A percentile compares a stretch with the other conserved stretches of the same genome.
phyloP scores from a whole-genome alignment of 352 stramenopile species.

The Pythium rishiriense region DNA sequence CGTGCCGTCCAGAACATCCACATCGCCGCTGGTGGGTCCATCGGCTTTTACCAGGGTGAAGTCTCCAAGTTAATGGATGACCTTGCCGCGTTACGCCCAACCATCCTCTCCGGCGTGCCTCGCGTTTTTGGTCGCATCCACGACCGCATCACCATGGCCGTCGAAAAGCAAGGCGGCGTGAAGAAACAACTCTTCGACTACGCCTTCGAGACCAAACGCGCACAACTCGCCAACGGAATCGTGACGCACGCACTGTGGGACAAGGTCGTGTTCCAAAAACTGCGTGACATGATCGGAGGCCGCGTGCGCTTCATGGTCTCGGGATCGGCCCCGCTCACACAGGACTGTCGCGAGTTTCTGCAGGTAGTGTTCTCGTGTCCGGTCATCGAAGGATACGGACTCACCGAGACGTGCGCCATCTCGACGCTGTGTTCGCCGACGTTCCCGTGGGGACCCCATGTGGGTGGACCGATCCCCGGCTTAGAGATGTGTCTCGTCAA shows the following conservation, averaged over 20 bases:
- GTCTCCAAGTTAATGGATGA: constrained; percentile 91
- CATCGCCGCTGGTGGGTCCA: constrained; percentile 72
- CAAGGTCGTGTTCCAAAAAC: constrained; percentile 94
- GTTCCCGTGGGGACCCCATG: constrained; percentile 76
- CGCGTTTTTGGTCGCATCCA: constrained; percentile 87
- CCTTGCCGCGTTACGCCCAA: constrained; percentile 85
- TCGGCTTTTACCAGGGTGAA: constrained; percentile 82
- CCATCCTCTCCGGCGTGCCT: constrained; percentile 91
- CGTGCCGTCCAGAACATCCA: constrained; percentile 84
- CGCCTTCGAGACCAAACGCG: too few species aligned
- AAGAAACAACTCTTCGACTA: too few species aligned
- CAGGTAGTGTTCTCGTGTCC: constrained; percentile 89
- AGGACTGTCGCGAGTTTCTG: constrained; percentile 94
- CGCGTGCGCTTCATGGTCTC: constrained; percentile 90
- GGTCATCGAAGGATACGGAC: constrained; percentile 94
- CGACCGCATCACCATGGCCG: constrained; percentile 31
- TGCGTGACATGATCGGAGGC: constrained; percentile 90
- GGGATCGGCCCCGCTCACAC: constrained; percentile 91
- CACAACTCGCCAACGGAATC: constrained; percentile 27
- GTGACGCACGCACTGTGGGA: constrained; percentile 89
- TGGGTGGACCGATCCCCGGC: constrained; percentile 86
- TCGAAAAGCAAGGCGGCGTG: too few species aligned
- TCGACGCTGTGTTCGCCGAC: constrained; percentile 37
- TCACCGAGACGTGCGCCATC: constrained; percentile 83
- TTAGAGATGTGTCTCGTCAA: constrained; percentile 92